Evolutionary conservation across 2,329 filamentous ascomycete genomes (phyloP), one percentile per base, ranked within the genome.

Genomic region (Verticillium zaregamsianum): DNA sequence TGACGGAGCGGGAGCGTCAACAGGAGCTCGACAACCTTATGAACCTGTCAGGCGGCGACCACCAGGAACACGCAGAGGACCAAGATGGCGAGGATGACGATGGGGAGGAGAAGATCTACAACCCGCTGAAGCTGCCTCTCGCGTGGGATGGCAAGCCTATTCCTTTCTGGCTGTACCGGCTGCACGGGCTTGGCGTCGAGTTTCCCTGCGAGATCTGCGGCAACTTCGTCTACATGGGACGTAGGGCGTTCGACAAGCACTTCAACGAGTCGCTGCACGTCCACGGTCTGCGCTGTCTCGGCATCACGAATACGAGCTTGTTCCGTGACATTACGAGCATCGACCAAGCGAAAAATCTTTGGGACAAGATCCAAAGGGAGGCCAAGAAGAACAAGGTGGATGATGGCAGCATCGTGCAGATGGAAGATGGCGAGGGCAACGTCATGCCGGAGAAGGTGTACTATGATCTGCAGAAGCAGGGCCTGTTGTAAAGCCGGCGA

Each of bases 371-470:
- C 28, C 90, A 96, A 73, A 82, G 87, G 62, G 93, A 97, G 67
- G 90, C 91, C 76, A 92, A 91, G 82, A 89, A 87, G 74, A 87
- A 87, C 66, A 90, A 88, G 73, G 82, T 89, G 1, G 87, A 89
- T 65, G 90, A 90, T 55, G 92, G 94, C 45, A 92, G 90, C 63
- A 86, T 99, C 11, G 92, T 98, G 58, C 93, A 99, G 81, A 99
- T 99, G 95, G 95, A 99, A 81, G 95, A 99, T 75, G 91, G 87
- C 0, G 91, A 96, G 73, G 95, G 95, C 56, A 98, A 99, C 71
- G 95, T 99, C 62, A 99, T 99, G 95, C 95, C 96, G 0, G 93
- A 97, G 79, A 96, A 97, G 82, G 94, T 99, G 60, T 99, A 97
- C 75, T 89, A 93, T 67, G 95, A 99, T 82, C 78, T 98, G 76